These are phyloP conservation scores for Linnemannia exigua DNA, from an alignment of 192 early-diverging fungal species.

Conservation along the genomic window DNA sequence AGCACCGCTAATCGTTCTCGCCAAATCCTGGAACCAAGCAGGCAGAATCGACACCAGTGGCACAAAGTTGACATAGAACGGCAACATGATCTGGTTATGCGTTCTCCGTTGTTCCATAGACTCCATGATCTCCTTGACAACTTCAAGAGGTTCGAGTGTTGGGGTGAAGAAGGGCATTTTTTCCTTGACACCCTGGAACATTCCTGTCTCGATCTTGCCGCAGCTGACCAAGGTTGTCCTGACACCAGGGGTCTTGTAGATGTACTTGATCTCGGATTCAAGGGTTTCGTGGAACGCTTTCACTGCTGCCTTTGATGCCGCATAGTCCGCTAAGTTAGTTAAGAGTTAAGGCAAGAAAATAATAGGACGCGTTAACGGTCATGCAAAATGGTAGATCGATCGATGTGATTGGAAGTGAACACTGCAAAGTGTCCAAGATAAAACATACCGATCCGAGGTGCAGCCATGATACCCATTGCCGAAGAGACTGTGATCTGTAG, in stretches of 20 bases:
- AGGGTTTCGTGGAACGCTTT: slow-evolving; percentile 80
- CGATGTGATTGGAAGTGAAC: too few species aligned
- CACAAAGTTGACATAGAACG: slow-evolving; percentile 55
- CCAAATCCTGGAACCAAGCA: slow-evolving; percentile 51
- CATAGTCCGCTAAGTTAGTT: slow-evolving; percentile 72
- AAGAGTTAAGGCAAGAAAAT: not conserved
- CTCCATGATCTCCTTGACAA: slow-evolving; percentile 70
- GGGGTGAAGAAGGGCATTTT: slow-evolving; percentile 75
- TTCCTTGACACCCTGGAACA: slow-evolving; percentile 78
- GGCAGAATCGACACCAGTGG: slow-evolving; percentile 56
- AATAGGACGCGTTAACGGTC: not conserved
- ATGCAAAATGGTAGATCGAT: too few species aligned
- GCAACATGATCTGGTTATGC: slow-evolving; percentile 61
- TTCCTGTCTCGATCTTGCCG: slow-evolving; percentile 77
- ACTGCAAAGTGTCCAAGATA: too few species aligned
- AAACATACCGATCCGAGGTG: slow-evolving; percentile 36
- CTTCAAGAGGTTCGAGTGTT: slow-evolving; percentile 66
- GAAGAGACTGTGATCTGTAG: slow-evolving; percentile 63
- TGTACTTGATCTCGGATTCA: slow-evolving; percentile 76
- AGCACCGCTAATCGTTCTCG: slow-evolving; percentile 33
- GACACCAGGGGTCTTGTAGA: slow-evolving; percentile 74
- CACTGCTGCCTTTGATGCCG: slow-evolving; percentile 84
- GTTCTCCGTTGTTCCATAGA: slow-evolving; percentile 67
- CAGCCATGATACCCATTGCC: slow-evolving; percentile 44
- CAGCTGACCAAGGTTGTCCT: slow-evolving; percentile 79